These are phyloP conservation scores for Dillenia suffruticosa DNA, from an alignment of 164 flowering plant genomes.

Conservation along the genomic window DNA sequence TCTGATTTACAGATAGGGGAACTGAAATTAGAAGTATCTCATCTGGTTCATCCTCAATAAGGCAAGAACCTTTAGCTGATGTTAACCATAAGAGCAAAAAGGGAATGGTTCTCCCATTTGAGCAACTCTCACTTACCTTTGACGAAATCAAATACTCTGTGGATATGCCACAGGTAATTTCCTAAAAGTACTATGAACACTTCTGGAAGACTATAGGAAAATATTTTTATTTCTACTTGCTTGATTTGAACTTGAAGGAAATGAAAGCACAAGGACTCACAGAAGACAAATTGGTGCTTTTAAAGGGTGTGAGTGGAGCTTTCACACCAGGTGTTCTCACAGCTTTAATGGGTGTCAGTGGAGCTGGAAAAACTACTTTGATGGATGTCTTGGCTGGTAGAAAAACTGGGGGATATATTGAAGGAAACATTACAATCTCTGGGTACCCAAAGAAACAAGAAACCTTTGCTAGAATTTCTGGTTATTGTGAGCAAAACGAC, in stretches of 20 bases:
- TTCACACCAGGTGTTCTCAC: not conserved
- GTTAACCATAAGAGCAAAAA: slow-evolving; percentile 17
- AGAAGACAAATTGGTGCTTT: no score
- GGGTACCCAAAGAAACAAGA: not conserved
- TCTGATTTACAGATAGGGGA: no score
- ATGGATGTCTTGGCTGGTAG: slow-evolving; percentile 1
- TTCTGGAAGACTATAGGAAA: no score
- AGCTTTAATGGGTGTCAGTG: not conserved
- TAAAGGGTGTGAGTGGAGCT: no score
- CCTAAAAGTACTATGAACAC: no score
- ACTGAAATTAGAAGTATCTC: slow-evolving; percentile 5
- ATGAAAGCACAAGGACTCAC: no score
- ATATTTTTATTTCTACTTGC: no score
- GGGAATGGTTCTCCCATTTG: slow-evolving; percentile 57
- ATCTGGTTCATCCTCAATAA: slow-evolving; percentile 14
- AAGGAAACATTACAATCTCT: not conserved
- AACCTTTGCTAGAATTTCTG: not conserved
- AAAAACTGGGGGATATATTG: not conserved
- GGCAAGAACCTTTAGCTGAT: slow-evolving; percentile 9
- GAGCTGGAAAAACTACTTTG: not conserved
- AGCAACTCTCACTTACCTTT: slow-evolving; percentile 45
- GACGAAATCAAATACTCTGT: slow-evolving; percentile 42
- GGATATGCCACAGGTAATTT: slow-evolving; percentile 51
- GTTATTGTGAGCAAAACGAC: no score
- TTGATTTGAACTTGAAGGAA: no score